A percentile compares a stretch with the other conserved stretches of the same genome.
Evolutionary conservation across 129 eudicot genomes (phyloP).

Genomic region (Kitagawia praeruptora): DNA sequence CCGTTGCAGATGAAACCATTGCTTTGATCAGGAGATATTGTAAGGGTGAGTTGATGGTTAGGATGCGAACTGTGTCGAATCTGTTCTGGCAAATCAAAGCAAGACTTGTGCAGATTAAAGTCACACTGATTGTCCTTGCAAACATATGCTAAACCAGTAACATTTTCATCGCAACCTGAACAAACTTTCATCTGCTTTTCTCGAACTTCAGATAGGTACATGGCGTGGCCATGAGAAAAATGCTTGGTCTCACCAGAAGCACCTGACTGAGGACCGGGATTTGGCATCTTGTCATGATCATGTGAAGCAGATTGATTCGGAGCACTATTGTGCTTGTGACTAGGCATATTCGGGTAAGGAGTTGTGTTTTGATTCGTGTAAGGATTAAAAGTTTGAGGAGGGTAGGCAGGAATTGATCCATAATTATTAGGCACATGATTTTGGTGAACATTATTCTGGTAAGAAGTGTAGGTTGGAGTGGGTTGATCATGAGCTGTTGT

Average conservation of each 20-base stretch:
- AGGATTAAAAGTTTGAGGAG: background rate
- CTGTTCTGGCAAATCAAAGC: constrained; percentile 20
- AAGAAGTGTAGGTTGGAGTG: background rate
- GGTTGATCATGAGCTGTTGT: background rate
- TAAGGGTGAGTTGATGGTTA: constrained; percentile 40
- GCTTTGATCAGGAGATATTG: constrained; percentile 16
- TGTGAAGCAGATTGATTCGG: background rate
- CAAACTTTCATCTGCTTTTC: constrained; percentile 26
- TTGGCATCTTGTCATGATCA: background rate
- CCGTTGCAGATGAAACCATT: constrained; percentile 51
- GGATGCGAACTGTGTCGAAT: constrained; percentile 63
- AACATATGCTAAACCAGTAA: constrained; percentile 24
- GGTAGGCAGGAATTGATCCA: background rate
- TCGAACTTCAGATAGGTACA: constrained; percentile 8
- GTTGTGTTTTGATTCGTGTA: background rate
- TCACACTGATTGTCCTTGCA: constrained; percentile 24
- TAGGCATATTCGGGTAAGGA: background rate
- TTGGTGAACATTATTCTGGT: background rate
- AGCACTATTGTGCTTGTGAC: background rate
- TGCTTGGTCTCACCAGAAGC: constrained; percentile 18
- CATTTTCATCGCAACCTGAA: constrained; percentile 32
- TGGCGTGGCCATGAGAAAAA: constrained; percentile 49
- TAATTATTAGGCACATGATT: background rate
- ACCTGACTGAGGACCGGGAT: background rate
- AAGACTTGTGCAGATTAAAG: constrained; percentile 34